Base-by-base conservation (phyloP, 768 basidiomycete species). In the Psilocybe azurescens region DNA sequence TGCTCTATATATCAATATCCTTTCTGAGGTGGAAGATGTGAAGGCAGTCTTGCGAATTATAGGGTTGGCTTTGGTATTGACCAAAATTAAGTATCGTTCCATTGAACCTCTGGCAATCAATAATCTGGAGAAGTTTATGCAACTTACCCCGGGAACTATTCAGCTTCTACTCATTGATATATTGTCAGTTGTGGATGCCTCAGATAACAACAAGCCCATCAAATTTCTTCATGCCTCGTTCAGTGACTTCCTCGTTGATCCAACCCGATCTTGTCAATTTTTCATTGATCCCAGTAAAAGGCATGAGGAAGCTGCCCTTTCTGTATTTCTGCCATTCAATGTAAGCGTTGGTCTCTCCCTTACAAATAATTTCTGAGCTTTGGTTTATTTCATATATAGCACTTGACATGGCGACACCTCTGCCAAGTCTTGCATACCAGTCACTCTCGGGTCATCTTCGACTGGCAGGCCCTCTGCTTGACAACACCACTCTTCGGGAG, bases 1-100 rank as follows among this genome's bases (percentile, higher is more conserved):
- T 30, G 29, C 20, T 3, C 32, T 67, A 16, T 67, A 67, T 48
- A 9, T 1, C 3, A 44, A 55, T 41, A 61, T 67, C n/a, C 51
- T 67, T 8, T 56, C 53, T 9, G 7, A 11, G 4, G 64, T 62
- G 1, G 44, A 58, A 10, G 52, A 65, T n/a, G 36, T 65, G 9
- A 11, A 32, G 13, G 14, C 11, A 6, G 44, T 33, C 1, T 36
- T 58, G 9, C n/a, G 29, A 28, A 18, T 59, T 30, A 24, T 56
- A 41, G 29, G 56, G 5, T 11, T 44, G 13, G 3, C 10, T 44
- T 14, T 44, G 14, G 41, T 44, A 4, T 13, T 44, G 41, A 44
- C 3, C 14, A 4, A 11, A 9, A 4, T 33, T 33, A 33, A 33
- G n/a, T n/a, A n/a, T n/a, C n/a, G n/a, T n/a, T n/a, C n/a, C n/a